Evolutionary conservation across 352 stramenopile species (phyloP).

Genomic region (Aphanomyces euteiches): DNA sequence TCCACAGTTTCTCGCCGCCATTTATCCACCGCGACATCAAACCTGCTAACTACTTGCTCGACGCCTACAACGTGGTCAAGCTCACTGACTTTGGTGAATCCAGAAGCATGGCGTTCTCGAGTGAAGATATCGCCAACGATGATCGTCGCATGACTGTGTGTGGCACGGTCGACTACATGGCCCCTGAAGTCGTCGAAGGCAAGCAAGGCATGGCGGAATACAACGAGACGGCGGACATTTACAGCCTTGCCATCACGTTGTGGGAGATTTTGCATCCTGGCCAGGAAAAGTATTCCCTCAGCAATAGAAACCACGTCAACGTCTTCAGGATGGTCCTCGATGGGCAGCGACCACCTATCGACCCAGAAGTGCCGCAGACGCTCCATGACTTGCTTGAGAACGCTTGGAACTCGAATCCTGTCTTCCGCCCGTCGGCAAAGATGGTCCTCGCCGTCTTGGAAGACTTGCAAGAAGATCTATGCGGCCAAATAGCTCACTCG

Average conservation of each 20-base stretch:
- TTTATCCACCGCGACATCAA: constrained; percentile 76
- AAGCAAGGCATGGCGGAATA: constrained; percentile 37
- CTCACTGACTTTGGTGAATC: constrained; percentile 75
- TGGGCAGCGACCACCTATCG: constrained; percentile 41
- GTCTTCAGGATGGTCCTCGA: constrained; percentile 45
- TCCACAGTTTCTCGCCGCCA: constrained; percentile 68
- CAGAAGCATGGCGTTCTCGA: constrained; percentile 19
- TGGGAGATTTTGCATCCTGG: constrained; percentile 60
- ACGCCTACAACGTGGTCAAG: constrained; percentile 56
- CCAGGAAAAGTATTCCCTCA: constrained; percentile 41
- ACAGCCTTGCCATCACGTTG: constrained; percentile 62
- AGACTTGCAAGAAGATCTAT: constrained; percentile 42
- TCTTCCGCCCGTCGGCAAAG: constrained; percentile 39
- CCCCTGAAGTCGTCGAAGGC: constrained; percentile 51
- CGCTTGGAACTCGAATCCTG: constrained; percentile 40
- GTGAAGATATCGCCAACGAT: constrained; percentile 8
- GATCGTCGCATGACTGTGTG: constrained; percentile 36
- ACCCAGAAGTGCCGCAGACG: constrained; percentile 27
- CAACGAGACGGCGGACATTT: constrained; percentile 53
- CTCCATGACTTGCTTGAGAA: constrained; percentile 40
- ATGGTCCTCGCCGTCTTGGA: constrained; percentile 39
- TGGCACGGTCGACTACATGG: constrained; percentile 53
- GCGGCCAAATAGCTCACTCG: constrained; percentile 32
- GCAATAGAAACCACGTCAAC: constrained; percentile 37
- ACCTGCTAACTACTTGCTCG: constrained; percentile 76